A percentile compares a stretch with the other conserved stretches of the same genome.
Conservation (phyloP, 2,329 filamentous ascomycete genomes). For the Aspergillus brunneoviolaceus region DNA sequence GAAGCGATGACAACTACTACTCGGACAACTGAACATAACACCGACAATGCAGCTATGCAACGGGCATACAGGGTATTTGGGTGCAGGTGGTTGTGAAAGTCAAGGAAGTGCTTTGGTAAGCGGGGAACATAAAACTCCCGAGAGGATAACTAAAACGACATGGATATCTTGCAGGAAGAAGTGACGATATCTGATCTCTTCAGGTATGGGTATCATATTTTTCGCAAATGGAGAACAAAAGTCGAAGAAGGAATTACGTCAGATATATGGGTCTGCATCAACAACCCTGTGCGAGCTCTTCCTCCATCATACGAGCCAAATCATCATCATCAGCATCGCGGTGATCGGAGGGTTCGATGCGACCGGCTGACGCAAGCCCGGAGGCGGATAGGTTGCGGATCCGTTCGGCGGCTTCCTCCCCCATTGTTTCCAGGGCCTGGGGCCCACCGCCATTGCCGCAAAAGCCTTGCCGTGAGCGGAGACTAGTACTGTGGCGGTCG, state of each 20-base stretch:
- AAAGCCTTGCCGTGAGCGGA: neutral
- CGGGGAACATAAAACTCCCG: neutral
- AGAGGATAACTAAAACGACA: neutral
- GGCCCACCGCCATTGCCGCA: neutral
- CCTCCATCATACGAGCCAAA: slow-evolving; percentile 27
- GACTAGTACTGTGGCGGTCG: neutral
- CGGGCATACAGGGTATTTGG: neutral
- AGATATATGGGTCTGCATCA: slow-evolving; percentile 4
- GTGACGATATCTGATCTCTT: neutral
- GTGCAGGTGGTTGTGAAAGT: no score
- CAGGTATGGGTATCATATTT: neutral
- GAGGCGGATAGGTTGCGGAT: neutral
- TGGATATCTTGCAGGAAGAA: neutral
- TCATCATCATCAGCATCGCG: slow-evolving; percentile 20
- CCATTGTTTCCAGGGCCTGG: slow-evolving; percentile 1
- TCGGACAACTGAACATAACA: neutral
- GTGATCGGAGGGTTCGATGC: neutral
- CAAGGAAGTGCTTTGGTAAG: neutral
- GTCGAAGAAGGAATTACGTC: neutral
- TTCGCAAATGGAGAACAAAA: neutral
- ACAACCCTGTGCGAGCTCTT: slow-evolving; percentile 22
- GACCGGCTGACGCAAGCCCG: slow-evolving; percentile 1
- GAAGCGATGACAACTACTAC: neutral
- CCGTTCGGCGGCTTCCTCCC: neutral
- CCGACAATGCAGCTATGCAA: slow-evolving; percentile 5